Base-by-base conservation (phyloP, 164 flowering plant genomes). In the Berberis vulgaris region DNA sequence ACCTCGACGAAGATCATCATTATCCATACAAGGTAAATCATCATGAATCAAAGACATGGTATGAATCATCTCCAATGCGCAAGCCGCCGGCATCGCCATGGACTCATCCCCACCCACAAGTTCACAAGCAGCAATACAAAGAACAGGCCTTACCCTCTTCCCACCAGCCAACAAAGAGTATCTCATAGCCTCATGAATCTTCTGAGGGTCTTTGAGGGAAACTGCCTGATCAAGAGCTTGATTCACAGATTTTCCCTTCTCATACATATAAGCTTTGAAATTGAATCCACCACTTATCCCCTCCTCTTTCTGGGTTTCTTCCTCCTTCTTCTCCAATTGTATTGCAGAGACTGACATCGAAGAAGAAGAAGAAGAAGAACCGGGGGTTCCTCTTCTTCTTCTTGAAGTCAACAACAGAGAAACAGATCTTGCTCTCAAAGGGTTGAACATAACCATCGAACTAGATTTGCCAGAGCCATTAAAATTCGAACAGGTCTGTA, bases 1-100 rank as follows among this genome's bases (percentile, higher is more conserved):
- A 26, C 54, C 64, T 49, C 54, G 13, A 0, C 64, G 54, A 7
- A 61, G 43, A 49, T 61, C 64, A 7, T 61, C 64, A 11, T 61
- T 61, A 39, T 61, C 64, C 64, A 61, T 61, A 49, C 64, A 61
- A 39, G 64, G 64, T 4, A 61, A 54, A 39, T 61, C 64, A 40
- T 61, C 64, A 39, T 61, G 63, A 64, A 87, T 87, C 6, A 87
- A 57, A 5, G 88, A 84, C 94, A 84, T 85, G 68, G 87, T 81
- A 76, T 85, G 90, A 41, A 87, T 82, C 94, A 87, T 87, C 76
- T 87, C 94, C 2, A 84, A 84, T 1, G 88, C 88, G 61, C 90
- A 84, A 5, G 88, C 94, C 2, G 84, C 74, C 0, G 90, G 81
- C 88, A 87, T 84, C 1, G 86, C 88, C 52, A 59, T 59, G 11